Percentiles rank a stretch among this genome's conserved stretches.
phyloP scores from a whole-genome alignment of 1,139 yeast genomes.

The Pichia cactophila region DNA sequence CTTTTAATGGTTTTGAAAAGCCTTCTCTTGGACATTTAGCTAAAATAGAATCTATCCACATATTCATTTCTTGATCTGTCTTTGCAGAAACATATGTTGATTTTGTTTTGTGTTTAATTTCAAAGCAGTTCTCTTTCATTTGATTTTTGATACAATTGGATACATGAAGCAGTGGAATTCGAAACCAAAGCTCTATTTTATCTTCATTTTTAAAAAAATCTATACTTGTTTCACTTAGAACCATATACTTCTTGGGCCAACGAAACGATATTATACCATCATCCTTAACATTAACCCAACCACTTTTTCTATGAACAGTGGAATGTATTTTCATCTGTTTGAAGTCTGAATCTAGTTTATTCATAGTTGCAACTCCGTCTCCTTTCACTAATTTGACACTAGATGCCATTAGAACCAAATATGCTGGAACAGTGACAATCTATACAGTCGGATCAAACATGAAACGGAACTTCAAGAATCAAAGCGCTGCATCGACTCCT shows the following conservation, averaged over 20 bases:
- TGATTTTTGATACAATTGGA: slow-evolving; percentile 55
- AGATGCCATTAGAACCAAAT: background rate
- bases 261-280: slow-evolving; percentile 81
- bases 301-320: slow-evolving; percentile 35
- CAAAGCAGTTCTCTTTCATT: slow-evolving; percentile 67
- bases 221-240: slow-evolving; percentile 65
- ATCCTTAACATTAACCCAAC: slow-evolving; percentile 90
- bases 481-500: background rate
- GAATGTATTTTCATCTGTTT: slow-evolving; percentile 26
- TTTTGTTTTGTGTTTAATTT: slow-evolving; percentile 61
- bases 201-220: slow-evolving; percentile 70
- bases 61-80: slow-evolving; percentile 70
- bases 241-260: slow-evolving; percentile 85
- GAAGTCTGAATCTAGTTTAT: slow-evolving; percentile 20
- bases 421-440: background rate
- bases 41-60: slow-evolving; percentile 88
- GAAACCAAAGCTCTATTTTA: slow-evolving; percentile 32
- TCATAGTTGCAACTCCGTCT: slow-evolving; percentile 6
- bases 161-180: slow-evolving; percentile 51
- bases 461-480: background rate
- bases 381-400: slow-evolving; percentile 14
- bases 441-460: background rate
- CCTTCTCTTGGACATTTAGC: slow-evolving; percentile 80
- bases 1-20: slow-evolving; percentile 73
- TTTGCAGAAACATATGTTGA: slow-evolving; percentile 72